A percentile compares a stretch with the other conserved stretches of the same genome.
phyloP scores from a whole-genome alignment of 1,139 yeast species.

The Magnusiomyces suaveolens region DNA sequence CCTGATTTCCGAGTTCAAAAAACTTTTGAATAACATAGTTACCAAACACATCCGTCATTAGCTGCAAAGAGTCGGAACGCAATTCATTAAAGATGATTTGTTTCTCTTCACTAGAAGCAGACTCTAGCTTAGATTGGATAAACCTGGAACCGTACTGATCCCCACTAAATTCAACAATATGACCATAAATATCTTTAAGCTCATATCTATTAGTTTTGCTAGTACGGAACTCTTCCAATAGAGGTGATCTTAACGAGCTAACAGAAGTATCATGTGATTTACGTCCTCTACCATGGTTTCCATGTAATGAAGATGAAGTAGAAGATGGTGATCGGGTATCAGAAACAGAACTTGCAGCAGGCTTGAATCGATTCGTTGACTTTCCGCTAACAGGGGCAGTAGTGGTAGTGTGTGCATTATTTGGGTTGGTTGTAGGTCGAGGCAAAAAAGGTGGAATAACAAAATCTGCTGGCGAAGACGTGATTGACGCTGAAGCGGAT shows the following conservation, averaged over 20 bases:
- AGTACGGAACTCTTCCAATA: conserved; percentile 77
- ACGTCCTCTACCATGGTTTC: background rate
- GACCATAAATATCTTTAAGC: conserved; percentile 71
- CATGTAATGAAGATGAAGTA: background rate
- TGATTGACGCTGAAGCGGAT: background rate
- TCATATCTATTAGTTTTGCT: conserved; percentile 51
- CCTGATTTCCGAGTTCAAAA: conserved; percentile 68
- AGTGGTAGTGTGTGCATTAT: background rate
- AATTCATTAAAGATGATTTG: conserved; percentile 80
- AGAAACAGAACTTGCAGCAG: background rate
- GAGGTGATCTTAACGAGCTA: conserved; percentile 51
- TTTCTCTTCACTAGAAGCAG: conserved; percentile 57
- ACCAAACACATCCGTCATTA: conserved; percentile 96
- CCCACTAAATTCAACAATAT: conserved; percentile 83
- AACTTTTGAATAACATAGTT: conserved; percentile 94
- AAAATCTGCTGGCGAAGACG: background rate
- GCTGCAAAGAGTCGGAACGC: conserved; percentile 59
- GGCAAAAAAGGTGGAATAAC: background rate
- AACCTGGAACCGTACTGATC: conserved; percentile 97
- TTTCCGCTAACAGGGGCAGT: background rate
- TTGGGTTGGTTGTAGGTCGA: background rate
- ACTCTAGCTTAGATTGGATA: conserved; percentile 77
- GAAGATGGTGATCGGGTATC: background rate
- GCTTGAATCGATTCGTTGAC: background rate
- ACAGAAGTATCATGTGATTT: background rate